Conservation (phyloP, 1,139 yeast species). For the Debaryomyces nepalensis region DNA sequence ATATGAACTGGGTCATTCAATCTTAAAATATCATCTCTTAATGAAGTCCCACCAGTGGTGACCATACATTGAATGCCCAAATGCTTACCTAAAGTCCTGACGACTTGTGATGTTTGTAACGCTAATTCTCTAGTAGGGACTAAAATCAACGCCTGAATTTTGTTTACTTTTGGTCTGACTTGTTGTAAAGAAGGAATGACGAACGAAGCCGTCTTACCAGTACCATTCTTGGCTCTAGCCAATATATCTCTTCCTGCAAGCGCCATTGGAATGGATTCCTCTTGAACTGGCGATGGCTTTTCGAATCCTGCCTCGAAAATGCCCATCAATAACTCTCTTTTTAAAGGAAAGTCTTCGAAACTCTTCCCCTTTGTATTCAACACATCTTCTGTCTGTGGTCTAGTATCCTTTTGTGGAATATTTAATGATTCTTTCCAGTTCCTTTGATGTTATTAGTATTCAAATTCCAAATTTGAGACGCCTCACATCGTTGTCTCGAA, state of each 20-base stretch:
- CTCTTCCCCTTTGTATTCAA: conserved; percentile 87
- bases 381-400: conserved; percentile 98
- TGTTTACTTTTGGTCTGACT: conserved; percentile 79
- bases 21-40: conserved; percentile 93
- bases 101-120: conserved; percentile 96
- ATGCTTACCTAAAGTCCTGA: conserved; percentile 95
- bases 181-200: conserved; percentile 85
- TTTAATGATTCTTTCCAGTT: conserved; percentile 77
- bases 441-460: conserved; percentile 12
- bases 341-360: conserved; percentile 90
- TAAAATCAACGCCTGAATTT: conserved; percentile 86
- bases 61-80: conserved; percentile 94
- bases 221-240: conserved; percentile 98
- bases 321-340: conserved; percentile 95
- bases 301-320: conserved; percentile 99
- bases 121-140: conserved; percentile 97
- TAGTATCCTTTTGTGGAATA: conserved; percentile 80
- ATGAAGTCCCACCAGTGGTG: conserved; percentile 96
- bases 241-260: conserved; percentile 93
- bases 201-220: conserved; percentile 98
- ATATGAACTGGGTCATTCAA: conserved; percentile 90
- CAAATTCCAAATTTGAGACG: not conserved
- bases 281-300: conserved; percentile 97
- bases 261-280: conserved; percentile 95
- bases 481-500: not conserved